These are phyloP conservation scores for Liquidambar formosana DNA, from an alignment of 164 flowering plant species.

Conservation along the genomic window DNA sequence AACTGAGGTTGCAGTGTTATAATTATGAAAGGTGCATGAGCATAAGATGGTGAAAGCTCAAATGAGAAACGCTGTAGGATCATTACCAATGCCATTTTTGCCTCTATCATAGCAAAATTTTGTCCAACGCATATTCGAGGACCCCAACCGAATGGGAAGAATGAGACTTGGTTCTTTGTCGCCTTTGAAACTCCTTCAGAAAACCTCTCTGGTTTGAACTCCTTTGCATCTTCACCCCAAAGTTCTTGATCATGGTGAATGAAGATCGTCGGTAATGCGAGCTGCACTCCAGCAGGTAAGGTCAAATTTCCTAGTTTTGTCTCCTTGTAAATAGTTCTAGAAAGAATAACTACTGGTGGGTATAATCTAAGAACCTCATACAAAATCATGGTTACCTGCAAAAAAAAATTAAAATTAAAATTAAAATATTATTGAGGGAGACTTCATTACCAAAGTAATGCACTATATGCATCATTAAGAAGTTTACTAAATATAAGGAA, in stretches of 20 bases:
- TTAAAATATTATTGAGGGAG: background rate
- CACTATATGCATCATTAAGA: too few relatives aligned
- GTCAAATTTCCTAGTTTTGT: conserved; percentile 8
- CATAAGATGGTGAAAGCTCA: conserved; percentile 15
- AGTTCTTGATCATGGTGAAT: conserved; percentile 3
- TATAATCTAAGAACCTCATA: conserved; percentile 34
- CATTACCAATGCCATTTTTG: conserved; percentile 7
- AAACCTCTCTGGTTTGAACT: conserved; percentile 15
- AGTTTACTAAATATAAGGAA: too few relatives aligned
- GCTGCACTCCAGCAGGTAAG: conserved; percentile 18
- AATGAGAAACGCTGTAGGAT: conserved; percentile 3
- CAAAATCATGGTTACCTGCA: conserved; percentile 35
- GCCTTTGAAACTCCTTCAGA: conserved; percentile 14
- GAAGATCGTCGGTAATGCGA: background rate
- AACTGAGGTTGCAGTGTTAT: conserved; percentile 6
- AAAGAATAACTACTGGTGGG: conserved; percentile 10
- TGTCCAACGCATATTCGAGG: conserved; percentile 18
- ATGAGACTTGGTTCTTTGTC: background rate
- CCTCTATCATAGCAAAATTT: conserved; percentile 11
- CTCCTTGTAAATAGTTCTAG: background rate
- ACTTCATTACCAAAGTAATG: too few relatives aligned
- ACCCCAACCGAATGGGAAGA: conserved; percentile 14
- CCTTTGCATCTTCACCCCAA: conserved; percentile 14
- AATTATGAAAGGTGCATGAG: background rate
- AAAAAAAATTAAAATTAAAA: background rate